Base-by-base conservation (phyloP, 495 filamentous ascomycete species). In the Hyaloscypha variabilis region DNA sequence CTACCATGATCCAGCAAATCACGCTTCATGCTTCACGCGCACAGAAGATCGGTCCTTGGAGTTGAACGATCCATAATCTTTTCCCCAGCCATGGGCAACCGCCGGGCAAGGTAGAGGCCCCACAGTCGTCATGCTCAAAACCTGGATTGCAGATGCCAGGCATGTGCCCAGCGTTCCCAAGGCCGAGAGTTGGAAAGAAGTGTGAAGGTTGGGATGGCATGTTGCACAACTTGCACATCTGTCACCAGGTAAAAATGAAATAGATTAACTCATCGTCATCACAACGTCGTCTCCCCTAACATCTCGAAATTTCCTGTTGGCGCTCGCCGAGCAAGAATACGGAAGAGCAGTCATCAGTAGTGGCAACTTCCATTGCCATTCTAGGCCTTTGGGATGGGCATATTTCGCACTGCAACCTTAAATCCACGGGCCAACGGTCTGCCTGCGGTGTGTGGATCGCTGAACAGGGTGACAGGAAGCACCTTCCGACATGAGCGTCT, bases 1-100 rank as follows among this genome's bases (percentile, higher is more conserved):
- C 26, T 23, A 54, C 51, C 19, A 54, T 54, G 23, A 25, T 54
- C 21, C 51, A 29, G 19, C 51, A 28, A 54, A 54, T 54, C 51
- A 54, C 5, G 51, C 51, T 25, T 23, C 51, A 28, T n/a, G 19
- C 19, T 51, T 51, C 31, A 1, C 13, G 51, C 51, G 21, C 51
- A 54, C 21, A 29, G 51, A n/a, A 54, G 51, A 54, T 46, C 17
- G 10, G 19, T 10, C 23, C 51, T 54, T 54, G 23, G 26, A 24
- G 1, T 25, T 54, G 31, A 0, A 24, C 3, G 8, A 14, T 24
- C 51, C 19, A 25, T 25, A 17, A 29, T 54, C 8, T 17, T 25
- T 54, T 54, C 51, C 51, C 51, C 51, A 54, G 19, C 39, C 4
- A 17, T 14, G 39, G 6, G 39, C 39, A 46, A 19, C 39, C 39